Base-by-base conservation (phyloP, 2,329 filamentous ascomycete species). In the Apiospora pterosperma region DNA sequence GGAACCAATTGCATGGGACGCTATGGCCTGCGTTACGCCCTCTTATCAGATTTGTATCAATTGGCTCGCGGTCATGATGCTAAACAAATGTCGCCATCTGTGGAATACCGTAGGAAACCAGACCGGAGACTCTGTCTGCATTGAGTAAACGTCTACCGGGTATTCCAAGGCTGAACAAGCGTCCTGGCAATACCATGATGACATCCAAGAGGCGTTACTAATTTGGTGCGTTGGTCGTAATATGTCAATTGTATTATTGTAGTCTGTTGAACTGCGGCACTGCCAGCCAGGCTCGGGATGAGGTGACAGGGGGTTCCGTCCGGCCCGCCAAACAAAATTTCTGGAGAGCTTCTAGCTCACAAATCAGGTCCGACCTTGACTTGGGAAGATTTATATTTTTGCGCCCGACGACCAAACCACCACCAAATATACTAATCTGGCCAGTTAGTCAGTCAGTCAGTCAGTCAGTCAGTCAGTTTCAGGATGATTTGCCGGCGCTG, bases 401-500 rank as follows among this genome's bases (percentile, higher is more conserved):
- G 48, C 48, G 48, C 48, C 48, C 48, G 48, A 55, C 16, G 28
- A 55, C 16, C 10, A 42, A 10, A 10, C 38, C n/a, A 55, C 16
- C 28, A 34, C 48, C 28, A 55, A n/a, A 34, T 16, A n/a, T 6
- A 34, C 5, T 8, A 34, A 19, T 34, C 3, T 41, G 38, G 38
- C 38, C 16, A 31, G 25, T 28, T 16, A 16, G 4, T 31, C 19
- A 16, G 28, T 10, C 28, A n/a, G 14, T 19, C 16, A 31, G 25
- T 28, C 19, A 16, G 4, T 31, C 19, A 16, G 28, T 10, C 28
- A n/a, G 14, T 25, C 14, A 36, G 1, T 55, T 11, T 23, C 41
- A 36, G 34, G 19, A 81, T 79, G 78, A 80, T 80, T 68, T 82
- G 79, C 72, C 73, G 76, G 68, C 75, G 77, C 69, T 89, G 86